Evolutionary conservation across 2,329 filamentous ascomycete genomes (phyloP).

Genomic region (Penicillium aurantiogriseum): DNA sequence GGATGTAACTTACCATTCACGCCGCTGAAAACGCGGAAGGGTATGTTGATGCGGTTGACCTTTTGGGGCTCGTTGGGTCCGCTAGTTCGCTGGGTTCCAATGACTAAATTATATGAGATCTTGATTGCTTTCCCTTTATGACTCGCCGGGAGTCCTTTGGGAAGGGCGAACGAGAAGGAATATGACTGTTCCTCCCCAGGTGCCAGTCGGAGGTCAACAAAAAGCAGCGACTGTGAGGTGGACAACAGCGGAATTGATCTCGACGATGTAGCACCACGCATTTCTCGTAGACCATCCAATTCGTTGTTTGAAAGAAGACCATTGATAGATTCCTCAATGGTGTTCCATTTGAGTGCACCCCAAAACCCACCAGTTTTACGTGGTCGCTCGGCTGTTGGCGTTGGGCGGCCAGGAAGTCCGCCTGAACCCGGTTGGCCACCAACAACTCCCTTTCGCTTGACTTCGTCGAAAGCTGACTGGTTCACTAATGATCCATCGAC

Average conservation of each 20-base stretch:
- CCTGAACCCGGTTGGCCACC: slow-evolving; percentile 79
- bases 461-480: slow-evolving; percentile 85
- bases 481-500: slow-evolving; percentile 90
- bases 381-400: slow-evolving; percentile 29
- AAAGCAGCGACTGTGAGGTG: slow-evolving; percentile 91
- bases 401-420: slow-evolving; percentile 63
- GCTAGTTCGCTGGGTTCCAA: slow-evolving; percentile 85
- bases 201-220: slow-evolving; percentile 83
- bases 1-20: slow-evolving; percentile 64
- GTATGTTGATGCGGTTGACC: slow-evolving; percentile 85
- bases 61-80: slow-evolving; percentile 73
- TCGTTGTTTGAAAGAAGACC: slow-evolving; percentile 84
- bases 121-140: slow-evolving; percentile 93
- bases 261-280: slow-evolving; percentile 82
- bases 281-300: slow-evolving; percentile 90
- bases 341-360: slow-evolving; percentile 82
- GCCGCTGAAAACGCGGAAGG: slow-evolving; percentile 88
- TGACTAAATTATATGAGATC: slow-evolving; percentile 83
- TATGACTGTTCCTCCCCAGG: slow-evolving; percentile 88
- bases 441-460: slow-evolving; percentile 89
- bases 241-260: slow-evolving; percentile 88
- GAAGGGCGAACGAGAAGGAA: slow-evolving; percentile 81
- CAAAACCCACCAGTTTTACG: slow-evolving; percentile 76
- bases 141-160: slow-evolving; percentile 83
- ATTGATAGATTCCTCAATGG: slow-evolving; percentile 80